phyloP scores from a whole-genome alignment of 306 rosid genomes.

The Lablab purpureus region DNA sequence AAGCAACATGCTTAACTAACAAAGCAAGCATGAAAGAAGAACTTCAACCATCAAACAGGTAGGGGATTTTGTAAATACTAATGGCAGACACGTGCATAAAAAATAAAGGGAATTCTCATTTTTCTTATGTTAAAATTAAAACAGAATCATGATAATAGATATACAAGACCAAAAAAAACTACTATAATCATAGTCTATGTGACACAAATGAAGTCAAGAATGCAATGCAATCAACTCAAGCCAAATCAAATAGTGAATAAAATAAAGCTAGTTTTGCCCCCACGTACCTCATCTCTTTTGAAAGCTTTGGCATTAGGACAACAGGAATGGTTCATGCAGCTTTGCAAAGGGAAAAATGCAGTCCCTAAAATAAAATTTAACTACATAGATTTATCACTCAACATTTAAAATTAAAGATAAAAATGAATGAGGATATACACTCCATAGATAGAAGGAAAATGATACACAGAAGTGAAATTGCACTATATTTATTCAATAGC shows the following conservation, averaged over 20 bases:
- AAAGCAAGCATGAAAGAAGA: conserved; percentile 16
- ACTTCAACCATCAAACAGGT: conserved; percentile 15
- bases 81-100: conserved; percentile 10
- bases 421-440: conserved; percentile 1
- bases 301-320: conserved; percentile 92
- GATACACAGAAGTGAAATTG: background rate
- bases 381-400: background rate
- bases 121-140: background rate
- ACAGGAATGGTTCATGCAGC: conserved; percentile 97
- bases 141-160: background rate
- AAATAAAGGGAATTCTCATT: conserved; percentile 1
- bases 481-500: background rate
- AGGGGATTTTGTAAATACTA: conserved; percentile 22
- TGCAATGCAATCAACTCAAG: conserved; percentile 18
- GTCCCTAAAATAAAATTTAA: conserved; percentile 66
- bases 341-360: conserved; percentile 89
- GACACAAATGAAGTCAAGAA: conserved; percentile 34
- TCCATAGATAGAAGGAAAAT: background rate
- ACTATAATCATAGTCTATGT: conserved; percentile 9
- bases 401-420: background rate
- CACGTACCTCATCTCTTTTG: conserved; percentile 89
- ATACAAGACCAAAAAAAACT: background rate
- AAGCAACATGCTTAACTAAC: background rate
- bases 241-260: conserved; percentile 9
- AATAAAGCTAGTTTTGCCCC: conserved; percentile 31